Percentiles rank a stretch among this genome's conserved stretches.
Evolutionary conservation across 768 basidiomycete species (phyloP).

Genomic region (Trametes cinnabarina): DNA sequence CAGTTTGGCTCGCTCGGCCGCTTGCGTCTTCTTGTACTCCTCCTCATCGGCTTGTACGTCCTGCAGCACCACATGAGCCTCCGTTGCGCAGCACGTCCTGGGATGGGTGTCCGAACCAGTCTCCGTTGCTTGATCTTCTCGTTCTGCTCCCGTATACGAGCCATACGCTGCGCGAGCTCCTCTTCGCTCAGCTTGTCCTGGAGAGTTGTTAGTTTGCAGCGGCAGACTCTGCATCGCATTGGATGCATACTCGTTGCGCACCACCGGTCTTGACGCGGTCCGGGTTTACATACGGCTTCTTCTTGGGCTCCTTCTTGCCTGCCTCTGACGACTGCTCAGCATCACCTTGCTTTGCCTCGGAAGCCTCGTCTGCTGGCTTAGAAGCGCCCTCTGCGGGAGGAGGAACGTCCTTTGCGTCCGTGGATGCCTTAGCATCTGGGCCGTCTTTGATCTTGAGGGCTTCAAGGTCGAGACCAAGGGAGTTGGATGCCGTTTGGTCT

Average conservation of each 20-base stretch:
- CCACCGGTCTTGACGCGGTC: conserved; percentile 86
- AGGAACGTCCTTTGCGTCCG: conserved; percentile 10
- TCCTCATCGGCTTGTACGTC: conserved; percentile 82
- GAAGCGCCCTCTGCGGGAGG: background rate
- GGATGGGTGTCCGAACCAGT: conserved; percentile 40
- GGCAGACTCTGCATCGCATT: background rate
- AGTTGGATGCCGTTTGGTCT: conserved; percentile 46
- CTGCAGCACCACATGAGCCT: conserved; percentile 34
- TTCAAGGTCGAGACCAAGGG: conserved; percentile 71
- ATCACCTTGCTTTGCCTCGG: conserved; percentile 2
- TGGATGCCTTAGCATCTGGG: conserved; percentile 8
- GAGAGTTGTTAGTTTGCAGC: background rate
- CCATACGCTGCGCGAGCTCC: conserved; percentile 67
- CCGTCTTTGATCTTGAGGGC: conserved; percentile 40
- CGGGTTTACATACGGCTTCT: conserved; percentile 75
- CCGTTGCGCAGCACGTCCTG: background rate
- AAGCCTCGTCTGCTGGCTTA: conserved; percentile 13
- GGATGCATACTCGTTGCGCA: conserved; percentile 56
- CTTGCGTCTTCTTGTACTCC: conserved; percentile 70
- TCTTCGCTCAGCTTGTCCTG: conserved; percentile 72
- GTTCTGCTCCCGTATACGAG: conserved; percentile 67
- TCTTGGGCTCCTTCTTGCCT: conserved; percentile 32
- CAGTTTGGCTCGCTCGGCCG: conserved; percentile 56
- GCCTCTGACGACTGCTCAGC: background rate
- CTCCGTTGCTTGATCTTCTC: conserved; percentile 73